Evolutionary conservation across 805 yeast species (phyloP).

Genomic region (Saturnispora diversa): DNA sequence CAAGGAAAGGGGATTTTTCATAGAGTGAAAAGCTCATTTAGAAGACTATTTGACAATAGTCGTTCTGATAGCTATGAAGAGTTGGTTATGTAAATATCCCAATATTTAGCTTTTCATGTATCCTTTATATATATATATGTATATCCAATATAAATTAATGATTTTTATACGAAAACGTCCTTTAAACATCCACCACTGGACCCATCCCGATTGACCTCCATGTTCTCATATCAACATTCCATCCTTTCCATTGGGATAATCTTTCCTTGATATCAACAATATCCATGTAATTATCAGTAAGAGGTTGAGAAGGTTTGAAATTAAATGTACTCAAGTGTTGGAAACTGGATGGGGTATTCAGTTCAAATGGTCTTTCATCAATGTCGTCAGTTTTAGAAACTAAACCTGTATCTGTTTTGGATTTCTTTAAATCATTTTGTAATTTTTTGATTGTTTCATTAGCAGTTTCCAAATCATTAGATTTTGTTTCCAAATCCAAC

Average conservation of each 20-base stretch:
- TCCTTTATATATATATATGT: no score
- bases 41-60: background rate
- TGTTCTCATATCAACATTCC: slow-evolving; percentile 78
- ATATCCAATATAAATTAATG: background rate
- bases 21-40: background rate
- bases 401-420: slow-evolving; percentile 25
- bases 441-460: slow-evolving; percentile 24
- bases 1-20: background rate
- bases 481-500: slow-evolving; percentile 31
- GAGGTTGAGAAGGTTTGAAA: slow-evolving; percentile 18
- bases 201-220: slow-evolving; percentile 75
- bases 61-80: background rate
- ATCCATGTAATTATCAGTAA: slow-evolving; percentile 32
- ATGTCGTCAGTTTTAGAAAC: slow-evolving; percentile 21
- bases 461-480: slow-evolving; percentile 28
- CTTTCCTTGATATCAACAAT: slow-evolving; percentile 49
- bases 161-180: background rate
- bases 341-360: slow-evolving; percentile 18
- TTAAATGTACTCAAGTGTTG: slow-evolving; percentile 21
- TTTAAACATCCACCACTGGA: slow-evolving; percentile 26
- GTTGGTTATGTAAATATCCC: no score
- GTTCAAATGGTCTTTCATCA: slow-evolving; percentile 10
- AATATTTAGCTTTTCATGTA: no score
- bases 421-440: slow-evolving; percentile 25
- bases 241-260: slow-evolving; percentile 67